Percentiles rank a stretch among this genome's conserved stretches.
Conservation (phyloP, 2,329 filamentous ascomycete species). For the Aspergillus uvarum region DNA sequence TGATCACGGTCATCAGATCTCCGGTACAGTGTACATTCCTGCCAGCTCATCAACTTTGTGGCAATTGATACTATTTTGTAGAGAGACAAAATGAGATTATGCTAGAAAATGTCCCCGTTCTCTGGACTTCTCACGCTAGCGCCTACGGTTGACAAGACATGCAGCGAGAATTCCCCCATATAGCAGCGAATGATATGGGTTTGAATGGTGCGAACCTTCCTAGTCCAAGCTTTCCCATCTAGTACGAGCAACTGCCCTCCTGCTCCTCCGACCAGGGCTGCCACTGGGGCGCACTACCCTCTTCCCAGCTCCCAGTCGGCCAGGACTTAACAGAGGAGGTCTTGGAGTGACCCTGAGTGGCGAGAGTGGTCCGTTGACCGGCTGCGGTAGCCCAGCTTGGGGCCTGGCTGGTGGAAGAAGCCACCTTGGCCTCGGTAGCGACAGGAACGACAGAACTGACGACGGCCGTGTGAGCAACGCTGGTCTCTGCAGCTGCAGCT, state of each 20-base stretch:
- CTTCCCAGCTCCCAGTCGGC: not conserved
- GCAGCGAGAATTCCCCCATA: no score
- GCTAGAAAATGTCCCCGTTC: no score
- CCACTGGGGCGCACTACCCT: not conserved
- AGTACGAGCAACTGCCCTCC: not conserved
- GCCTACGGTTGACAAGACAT: no score
- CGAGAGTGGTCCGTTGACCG: not conserved
- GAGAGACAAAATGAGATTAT: no score
- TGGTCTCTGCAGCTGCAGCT: not conserved
- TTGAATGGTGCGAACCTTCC: no score
- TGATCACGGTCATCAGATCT: no score
- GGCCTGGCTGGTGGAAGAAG: not conserved
- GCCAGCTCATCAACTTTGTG: no score
- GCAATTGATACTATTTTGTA: no score
- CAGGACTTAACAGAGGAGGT: no score
- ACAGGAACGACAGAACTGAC: not conserved
- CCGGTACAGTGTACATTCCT: no score
- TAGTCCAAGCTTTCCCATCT: not conserved
- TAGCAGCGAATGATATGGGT: no score
- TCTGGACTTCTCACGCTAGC: no score
- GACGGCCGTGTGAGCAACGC: not conserved
- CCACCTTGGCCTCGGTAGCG: not conserved
- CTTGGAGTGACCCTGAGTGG: not conserved
- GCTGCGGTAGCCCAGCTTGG: not conserved
- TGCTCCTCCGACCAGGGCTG: not conserved